A percentile compares a stretch with the other conserved stretches of the same genome.
Conservation (phyloP, 306 rosid species). For the Astragalus membranaceus region DNA sequence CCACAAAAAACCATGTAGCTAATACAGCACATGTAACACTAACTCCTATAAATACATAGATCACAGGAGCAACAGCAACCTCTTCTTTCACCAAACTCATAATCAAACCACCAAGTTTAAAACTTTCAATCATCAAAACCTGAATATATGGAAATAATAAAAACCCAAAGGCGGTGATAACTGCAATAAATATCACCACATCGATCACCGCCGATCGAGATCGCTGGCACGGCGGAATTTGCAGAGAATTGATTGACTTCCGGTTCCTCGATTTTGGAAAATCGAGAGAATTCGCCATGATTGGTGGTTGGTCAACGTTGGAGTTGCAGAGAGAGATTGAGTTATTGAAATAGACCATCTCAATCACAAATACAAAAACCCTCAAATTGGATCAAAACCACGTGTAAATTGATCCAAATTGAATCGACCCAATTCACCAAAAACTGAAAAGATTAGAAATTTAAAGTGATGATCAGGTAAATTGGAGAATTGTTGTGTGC, state of each 20-base stretch:
- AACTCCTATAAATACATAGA: slow-evolving; percentile 61
- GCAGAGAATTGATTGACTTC: slow-evolving; percentile 46
- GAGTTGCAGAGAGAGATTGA: slow-evolving; percentile 83
- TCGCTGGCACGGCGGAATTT: slow-evolving; percentile 50
- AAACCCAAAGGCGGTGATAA: slow-evolving; percentile 55
- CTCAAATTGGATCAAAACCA: slow-evolving; percentile 27
- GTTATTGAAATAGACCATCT: slow-evolving; percentile 82
- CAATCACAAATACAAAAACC: slow-evolving; percentile 37
- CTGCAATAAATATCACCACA: slow-evolving; percentile 62
- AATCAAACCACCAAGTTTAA: slow-evolving; percentile 33
- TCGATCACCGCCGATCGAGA: slow-evolving; percentile 72
- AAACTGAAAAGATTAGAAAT: not conserved
- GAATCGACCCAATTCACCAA: slow-evolving; percentile 37
- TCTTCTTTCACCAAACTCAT: slow-evolving; percentile 54
- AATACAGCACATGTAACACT: slow-evolving; percentile 52
- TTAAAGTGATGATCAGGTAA: slow-evolving; percentile 14
- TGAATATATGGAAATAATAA: slow-evolving; percentile 60
- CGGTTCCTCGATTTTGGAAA: slow-evolving; percentile 46
- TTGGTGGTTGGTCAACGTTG: slow-evolving; percentile 57
- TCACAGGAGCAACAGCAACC: slow-evolving; percentile 52
- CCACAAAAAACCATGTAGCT: slow-evolving; percentile 60
- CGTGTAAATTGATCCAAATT: slow-evolving; percentile 4
- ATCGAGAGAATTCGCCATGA: slow-evolving; percentile 57
- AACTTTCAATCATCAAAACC: slow-evolving; percentile 25
- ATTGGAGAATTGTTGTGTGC: slow-evolving; percentile 30